Evolutionary conservation across 2,329 filamentous ascomycete species (phyloP).

Genomic region (Fusarium illudens): DNA sequence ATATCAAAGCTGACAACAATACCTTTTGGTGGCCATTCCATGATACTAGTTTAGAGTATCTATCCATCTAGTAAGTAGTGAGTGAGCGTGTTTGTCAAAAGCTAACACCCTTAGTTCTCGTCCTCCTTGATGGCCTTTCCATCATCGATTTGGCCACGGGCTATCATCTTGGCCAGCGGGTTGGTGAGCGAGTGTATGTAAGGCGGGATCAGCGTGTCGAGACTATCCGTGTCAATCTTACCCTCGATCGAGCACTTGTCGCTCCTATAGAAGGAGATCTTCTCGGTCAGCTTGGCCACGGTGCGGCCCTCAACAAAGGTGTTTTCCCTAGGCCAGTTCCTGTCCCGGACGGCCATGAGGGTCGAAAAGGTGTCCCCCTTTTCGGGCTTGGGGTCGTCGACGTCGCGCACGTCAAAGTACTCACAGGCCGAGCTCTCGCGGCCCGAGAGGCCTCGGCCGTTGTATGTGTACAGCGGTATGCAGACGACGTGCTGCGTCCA

Average conservation of each 20-base stretch:
- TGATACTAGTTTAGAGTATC: not conserved
- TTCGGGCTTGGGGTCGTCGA: not conserved
- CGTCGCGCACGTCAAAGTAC: conserved; percentile 34
- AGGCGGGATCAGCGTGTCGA: conserved; percentile 3
- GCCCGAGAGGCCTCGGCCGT: conserved; percentile 22
- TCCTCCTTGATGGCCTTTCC: not conserved
- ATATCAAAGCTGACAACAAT: not conserved
- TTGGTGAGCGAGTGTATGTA: not conserved
- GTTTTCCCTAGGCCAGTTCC: not conserved
- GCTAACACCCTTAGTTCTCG: not conserved
- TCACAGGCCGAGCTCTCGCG: conserved; percentile 15
- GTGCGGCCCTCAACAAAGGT: conserved; percentile 20
- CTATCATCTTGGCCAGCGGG: not conserved
- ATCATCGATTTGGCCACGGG: not conserved
- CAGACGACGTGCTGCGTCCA: conserved; percentile 33
- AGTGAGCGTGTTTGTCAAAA: not conserved
- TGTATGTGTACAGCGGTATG: conserved; percentile 34
- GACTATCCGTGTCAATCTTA: not conserved
- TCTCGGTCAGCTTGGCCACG: conserved; percentile 35
- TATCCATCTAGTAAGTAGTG: not conserved
- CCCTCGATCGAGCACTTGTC: conserved; percentile 36
- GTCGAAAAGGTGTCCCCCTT: not conserved
- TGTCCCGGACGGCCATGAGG: conserved; percentile 11
- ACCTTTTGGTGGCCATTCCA: not conserved
- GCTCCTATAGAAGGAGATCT: not conserved